Percentiles rank a stretch among this genome's conserved stretches.
These are phyloP conservation scores for Mallotus nudiflorus DNA, from an alignment of 345 rosid species.

Conservation along the genomic window DNA sequence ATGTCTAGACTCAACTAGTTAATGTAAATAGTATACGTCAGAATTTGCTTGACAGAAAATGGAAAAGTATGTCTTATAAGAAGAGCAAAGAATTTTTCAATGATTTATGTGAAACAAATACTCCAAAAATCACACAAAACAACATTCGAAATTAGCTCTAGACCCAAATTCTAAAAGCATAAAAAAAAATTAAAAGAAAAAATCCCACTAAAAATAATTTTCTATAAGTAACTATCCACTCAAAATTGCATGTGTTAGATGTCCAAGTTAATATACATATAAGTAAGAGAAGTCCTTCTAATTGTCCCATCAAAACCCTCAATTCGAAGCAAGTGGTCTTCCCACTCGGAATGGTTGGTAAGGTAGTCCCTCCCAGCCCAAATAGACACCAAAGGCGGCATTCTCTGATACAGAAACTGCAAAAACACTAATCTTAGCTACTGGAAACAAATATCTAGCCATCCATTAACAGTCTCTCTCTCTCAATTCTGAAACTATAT, in stretches of 20 bases:
- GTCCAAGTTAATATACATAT: not conserved
- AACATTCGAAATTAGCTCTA: not conserved
- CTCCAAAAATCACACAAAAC: not conserved
- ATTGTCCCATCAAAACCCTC: not conserved
- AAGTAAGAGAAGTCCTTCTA: not conserved
- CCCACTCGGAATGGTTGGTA: not conserved
- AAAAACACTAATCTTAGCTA: slow-evolving; percentile 1
- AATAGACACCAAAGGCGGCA: not conserved
- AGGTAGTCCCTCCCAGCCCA: not conserved
- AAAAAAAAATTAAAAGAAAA: not conserved
- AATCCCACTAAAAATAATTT: not conserved
- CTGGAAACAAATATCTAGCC: not conserved
- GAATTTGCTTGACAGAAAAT: not conserved
- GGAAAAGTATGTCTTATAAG: not conserved
- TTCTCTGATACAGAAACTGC: not conserved
- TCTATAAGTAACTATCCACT: not conserved
- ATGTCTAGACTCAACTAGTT: not conserved
- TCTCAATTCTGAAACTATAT: too few relatives aligned
- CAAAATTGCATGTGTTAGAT: not conserved
- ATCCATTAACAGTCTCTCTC: too few relatives aligned
- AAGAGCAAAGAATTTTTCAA: not conserved
- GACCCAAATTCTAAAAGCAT: not conserved
- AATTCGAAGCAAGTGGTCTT: not conserved
- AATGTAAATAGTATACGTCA: not conserved
- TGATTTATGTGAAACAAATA: not conserved